Conservation (phyloP, 2,329 filamentous ascomycete genomes). For the Venturia carpophila region DNA sequence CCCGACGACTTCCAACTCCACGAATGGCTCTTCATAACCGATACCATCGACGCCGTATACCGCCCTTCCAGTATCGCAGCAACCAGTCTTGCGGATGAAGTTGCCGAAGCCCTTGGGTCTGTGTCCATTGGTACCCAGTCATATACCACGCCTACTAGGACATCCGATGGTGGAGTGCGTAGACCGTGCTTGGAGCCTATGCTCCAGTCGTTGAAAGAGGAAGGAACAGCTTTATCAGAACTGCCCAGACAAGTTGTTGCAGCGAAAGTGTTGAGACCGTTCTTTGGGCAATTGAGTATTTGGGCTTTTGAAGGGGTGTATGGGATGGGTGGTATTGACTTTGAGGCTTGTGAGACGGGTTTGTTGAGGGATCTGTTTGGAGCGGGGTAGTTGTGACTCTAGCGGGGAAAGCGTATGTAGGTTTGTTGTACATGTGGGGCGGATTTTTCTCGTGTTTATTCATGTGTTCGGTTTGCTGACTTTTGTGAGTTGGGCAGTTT, state of each 20-base stretch:
- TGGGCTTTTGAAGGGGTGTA: conserved; percentile 90
- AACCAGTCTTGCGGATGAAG: conserved; percentile 72
- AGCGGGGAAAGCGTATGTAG: background rate
- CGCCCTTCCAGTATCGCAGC: conserved; percentile 61
- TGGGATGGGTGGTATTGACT: conserved; percentile 64
- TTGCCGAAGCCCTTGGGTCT: conserved; percentile 64
- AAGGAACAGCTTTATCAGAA: conserved; percentile 36
- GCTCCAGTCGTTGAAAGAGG: conserved; percentile 25
- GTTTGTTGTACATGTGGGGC: background rate
- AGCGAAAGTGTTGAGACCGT: conserved; percentile 71
- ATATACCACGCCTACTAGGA: conserved; percentile 23
- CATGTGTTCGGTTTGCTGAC: background rate
- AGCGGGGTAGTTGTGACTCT: background rate
- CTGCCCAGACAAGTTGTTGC: conserved; percentile 56
- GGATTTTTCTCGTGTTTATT: background rate
- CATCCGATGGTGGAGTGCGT: conserved; percentile 22
- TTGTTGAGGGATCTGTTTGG: conserved; percentile 72
- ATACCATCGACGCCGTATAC: conserved; percentile 94
- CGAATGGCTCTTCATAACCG: conserved; percentile 95
- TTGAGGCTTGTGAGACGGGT: conserved; percentile 53
- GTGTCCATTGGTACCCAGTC: conserved; percentile 27
- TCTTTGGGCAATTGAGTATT: conserved; percentile 87
- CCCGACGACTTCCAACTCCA: conserved; percentile 98
- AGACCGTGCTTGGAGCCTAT: conserved; percentile 37
- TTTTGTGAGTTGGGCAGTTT: no score